A percentile compares a stretch with the other conserved stretches of the same genome.
These are phyloP conservation scores for Vanderwaltozyma tropicalis DNA, from an alignment of 805 yeast genomes.

Conservation along the genomic window DNA sequence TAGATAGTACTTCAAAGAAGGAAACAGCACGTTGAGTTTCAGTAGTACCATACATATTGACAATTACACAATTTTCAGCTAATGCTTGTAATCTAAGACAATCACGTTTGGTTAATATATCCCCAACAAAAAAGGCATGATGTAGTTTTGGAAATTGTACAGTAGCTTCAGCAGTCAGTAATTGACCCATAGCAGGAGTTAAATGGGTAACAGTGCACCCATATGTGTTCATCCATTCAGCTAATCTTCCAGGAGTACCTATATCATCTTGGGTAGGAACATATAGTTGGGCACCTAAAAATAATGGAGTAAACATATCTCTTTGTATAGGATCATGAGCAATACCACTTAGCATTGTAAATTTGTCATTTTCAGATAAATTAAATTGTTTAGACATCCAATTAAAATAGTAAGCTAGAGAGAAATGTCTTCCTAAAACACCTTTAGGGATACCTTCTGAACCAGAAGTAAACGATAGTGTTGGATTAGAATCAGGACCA, in stretches of 20 bases:
- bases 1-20: constrained; percentile 75
- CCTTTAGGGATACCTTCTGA: constrained; percentile 99
- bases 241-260: constrained; percentile 95
- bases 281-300: constrained; percentile 83
- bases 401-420: constrained; percentile 93
- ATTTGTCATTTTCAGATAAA: constrained; percentile 67
- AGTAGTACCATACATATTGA: constrained; percentile 98
- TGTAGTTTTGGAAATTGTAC: constrained; percentile 76
- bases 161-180: constrained; percentile 88
- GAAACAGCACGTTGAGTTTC: constrained; percentile 99
- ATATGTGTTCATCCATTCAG: constrained; percentile 91
- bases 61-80: constrained; percentile 81
- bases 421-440: constrained; percentile 94
- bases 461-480: constrained; percentile 92
- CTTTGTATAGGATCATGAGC: constrained; percentile 99
- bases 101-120: constrained; percentile 92
- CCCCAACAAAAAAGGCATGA: constrained; percentile 98
- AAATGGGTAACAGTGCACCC: constrained; percentile 94
- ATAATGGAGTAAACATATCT: constrained; percentile 96
- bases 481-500: constrained; percentile 97
- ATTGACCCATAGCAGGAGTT: constrained; percentile 99
- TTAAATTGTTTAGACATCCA: constrained; percentile 93
- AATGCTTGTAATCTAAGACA: constrained; percentile 85
- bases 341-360: constrained; percentile 96
- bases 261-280: constrained; percentile 96